These are phyloP conservation scores for Cutaneotrichosporon dermatis DNA, from an alignment of 1,284 basidiomycete genomes.

Conservation along the genomic window DNA sequence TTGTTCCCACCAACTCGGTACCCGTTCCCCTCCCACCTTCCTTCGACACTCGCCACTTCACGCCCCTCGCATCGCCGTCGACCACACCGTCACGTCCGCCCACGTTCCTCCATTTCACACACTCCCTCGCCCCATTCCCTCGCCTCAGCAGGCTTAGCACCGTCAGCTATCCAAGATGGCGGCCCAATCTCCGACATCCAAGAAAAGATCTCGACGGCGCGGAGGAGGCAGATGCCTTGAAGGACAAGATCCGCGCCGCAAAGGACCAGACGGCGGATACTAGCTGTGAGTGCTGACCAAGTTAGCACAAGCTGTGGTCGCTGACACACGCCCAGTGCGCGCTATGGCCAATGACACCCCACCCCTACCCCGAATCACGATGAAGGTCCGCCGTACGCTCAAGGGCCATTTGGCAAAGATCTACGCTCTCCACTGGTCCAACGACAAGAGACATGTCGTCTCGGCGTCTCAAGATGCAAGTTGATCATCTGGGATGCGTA, in stretches of 20 bases:
- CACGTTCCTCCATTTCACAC: not conserved
- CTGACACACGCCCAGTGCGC: conserved; percentile 58
- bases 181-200: conserved; percentile 70
- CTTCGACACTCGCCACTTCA: too few species aligned
- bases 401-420: conserved; percentile 98
- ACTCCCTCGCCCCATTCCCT: not conserved
- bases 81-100: too few species aligned
- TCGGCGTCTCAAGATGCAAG: conserved; percentile 98
- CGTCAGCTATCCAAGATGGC: conserved; percentile 6
- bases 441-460: conserved; percentile 92
- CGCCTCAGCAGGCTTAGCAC: not conserved
- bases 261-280: conserved; percentile 95
- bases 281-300: conserved; percentile 59
- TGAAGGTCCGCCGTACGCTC: conserved; percentile 89
- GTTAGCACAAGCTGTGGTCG: not conserved
- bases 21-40: too few species aligned
- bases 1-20: too few species aligned
- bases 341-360: conserved; percentile 97
- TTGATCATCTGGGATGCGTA: conserved; percentile 99
- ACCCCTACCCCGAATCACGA: conserved; percentile 86
- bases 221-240: conserved; percentile 94
- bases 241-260: conserved; percentile 94
- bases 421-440: conserved; percentile 99
- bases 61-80: too few species aligned
- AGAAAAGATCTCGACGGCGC: conserved; percentile 89